A percentile compares a stretch with the other conserved stretches of the same genome.
These are phyloP conservation scores for Debaryomycetaceae sp. DNA, from an alignment of 1,139 yeast genomes.

Conservation along the genomic window DNA sequence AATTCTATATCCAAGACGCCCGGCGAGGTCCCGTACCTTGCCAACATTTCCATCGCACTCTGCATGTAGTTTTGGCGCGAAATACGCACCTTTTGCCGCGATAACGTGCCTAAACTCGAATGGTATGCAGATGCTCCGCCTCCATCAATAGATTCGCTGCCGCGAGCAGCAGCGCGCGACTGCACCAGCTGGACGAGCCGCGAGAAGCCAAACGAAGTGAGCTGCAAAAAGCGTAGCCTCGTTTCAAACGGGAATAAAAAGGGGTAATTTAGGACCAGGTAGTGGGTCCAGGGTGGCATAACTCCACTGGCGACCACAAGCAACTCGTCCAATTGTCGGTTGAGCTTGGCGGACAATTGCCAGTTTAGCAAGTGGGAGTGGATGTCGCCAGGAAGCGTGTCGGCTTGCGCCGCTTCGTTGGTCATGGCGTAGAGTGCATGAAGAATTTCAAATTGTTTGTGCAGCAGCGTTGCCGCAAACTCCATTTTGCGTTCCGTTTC, in stretches of 20 bases:
- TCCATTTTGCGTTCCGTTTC: no score
- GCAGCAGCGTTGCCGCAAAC: no score
- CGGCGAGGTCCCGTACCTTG: constrained; percentile 68
- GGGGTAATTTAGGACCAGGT: constrained; percentile 61
- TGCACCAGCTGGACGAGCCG: constrained; percentile 78
- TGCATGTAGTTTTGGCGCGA: constrained; percentile 62
- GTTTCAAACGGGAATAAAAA: constrained; percentile 81
- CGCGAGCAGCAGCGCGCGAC: constrained; percentile 36
- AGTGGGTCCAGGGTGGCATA: constrained; percentile 77
- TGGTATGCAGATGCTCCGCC: constrained; percentile 1
- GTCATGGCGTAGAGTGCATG: no score
- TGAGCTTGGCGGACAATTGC: constrained; percentile 77
- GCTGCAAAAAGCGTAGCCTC: constrained; percentile 66
- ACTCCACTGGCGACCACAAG: constrained; percentile 80
- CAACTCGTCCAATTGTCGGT: constrained; percentile 84
- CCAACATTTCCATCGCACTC: constrained; percentile 73
- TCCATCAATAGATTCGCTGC: constrained; percentile 14
- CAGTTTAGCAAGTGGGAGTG: constrained; percentile 52
- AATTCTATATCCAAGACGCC: constrained; percentile 82
- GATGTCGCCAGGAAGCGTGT: neutral
- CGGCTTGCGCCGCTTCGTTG: no score
- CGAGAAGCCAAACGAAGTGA: constrained; percentile 88
- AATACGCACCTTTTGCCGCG: constrained; percentile 72
- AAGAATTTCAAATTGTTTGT: no score
- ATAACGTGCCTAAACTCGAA: constrained; percentile 72